Base-by-base conservation (phyloP, 208 protist species). In the Acanthamoeba lenticulata region DNA sequence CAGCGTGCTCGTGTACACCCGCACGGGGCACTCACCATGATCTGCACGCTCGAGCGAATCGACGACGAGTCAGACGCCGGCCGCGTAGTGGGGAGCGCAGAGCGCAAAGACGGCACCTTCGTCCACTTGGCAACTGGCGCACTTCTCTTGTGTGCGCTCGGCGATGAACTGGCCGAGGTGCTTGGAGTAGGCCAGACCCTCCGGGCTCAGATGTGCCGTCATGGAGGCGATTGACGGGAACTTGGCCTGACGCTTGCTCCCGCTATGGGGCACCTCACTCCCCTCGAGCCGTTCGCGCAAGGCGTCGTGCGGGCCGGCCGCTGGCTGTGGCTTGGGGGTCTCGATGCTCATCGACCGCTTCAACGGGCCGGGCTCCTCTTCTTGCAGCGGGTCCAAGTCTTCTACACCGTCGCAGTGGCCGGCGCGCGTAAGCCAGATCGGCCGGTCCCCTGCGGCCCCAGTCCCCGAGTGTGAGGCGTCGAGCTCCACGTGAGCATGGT, bases 361-460 rank as follows among this genome's bases (percentile, higher is more conserved):
- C n/a, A n/a, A n/a, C n/a, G n/a, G n/a, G 79, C 36, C 42, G 17
- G 21, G 79, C 11, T 9, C 11, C 42, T 45, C 45, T 49, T 69
- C 60, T 7, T 92, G 38, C 36, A 92, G 32, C 40, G 38, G 65
- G 42, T 77, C 60, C 6, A 77, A 27, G 60, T 92, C 88, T 11
- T 45, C 88, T 3, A 79, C 65, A 1, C 1, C 52, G n/a, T 69
- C 88, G 88, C 60, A 79, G 62, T 92, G 88, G 24, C 60, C 88
- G 1, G 88, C 6, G 29, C 88, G 88, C n/a, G 88, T 79, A 19
- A 92, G 27, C 88, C 88, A 92, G 17, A 92, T 92, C 32, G 88
- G 88, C 15, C 88, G 49, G 7, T 55, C 44, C 40, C 88, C 72
- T 81, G 72, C 72, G 42, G 11, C 11, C 7, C 7, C 9, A 57